Evolutionary conservation across 2,329 filamentous ascomycete genomes (phyloP).

Genomic region (Penicillium aurantiogriseum): DNA sequence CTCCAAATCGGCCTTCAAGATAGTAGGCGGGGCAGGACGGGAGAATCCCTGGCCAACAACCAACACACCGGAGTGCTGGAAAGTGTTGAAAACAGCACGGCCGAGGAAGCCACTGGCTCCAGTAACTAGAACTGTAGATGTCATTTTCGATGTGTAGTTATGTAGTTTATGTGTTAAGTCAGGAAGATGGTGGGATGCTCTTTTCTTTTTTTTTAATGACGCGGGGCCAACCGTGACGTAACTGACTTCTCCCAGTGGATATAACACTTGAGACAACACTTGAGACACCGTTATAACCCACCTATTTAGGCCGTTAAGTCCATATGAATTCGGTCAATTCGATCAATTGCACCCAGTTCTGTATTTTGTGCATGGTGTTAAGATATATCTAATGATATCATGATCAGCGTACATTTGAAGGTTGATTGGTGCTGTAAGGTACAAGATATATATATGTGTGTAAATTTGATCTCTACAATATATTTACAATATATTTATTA

Average conservation of each 20-base stretch:
- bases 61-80: conserved; percentile 66
- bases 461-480: neutral
- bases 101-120: conserved; percentile 83
- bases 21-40: conserved; percentile 66
- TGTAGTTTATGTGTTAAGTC: neutral
- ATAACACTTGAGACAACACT: neutral
- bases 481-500: neutral
- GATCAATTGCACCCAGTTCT: neutral
- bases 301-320: neutral
- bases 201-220: neutral
- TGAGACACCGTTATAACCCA: neutral
- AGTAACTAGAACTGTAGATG: conserved; percentile 68
- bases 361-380: neutral
- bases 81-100: conserved; percentile 70
- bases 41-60: conserved; percentile 72
- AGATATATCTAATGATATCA: neutral
- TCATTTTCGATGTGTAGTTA: conserved; percentile 25
- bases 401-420: neutral
- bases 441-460: neutral
- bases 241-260: conserved; percentile 17
- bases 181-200: neutral
- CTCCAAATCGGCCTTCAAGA: conserved; percentile 59
- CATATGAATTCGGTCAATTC: neutral
- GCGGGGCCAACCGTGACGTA: conserved; percentile 25
- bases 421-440: neutral